Evolutionary conservation across 306 rosid genomes (phyloP), one percentile per base, ranked within the genome.

Genomic region (Benincasa hispida): DNA sequence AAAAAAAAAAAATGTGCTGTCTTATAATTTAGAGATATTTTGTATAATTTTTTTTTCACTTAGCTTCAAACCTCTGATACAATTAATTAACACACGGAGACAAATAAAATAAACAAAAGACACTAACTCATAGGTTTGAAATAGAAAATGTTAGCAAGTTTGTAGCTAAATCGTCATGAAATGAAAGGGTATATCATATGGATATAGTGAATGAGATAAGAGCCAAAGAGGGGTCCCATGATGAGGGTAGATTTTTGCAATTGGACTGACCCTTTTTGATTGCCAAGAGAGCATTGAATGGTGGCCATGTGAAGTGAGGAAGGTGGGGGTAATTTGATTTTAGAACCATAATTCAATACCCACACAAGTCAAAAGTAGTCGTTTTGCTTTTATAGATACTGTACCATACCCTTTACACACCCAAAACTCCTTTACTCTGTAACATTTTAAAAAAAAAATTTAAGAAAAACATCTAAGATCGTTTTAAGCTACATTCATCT

Each of bases 271-370:
- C 18, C 22, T 2, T 22, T 67, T 35, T 65, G 50, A 19, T 35
- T 39, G 55, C 55, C 74, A 42, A 68, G 12, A 42, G 74, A 37
- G 75, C 75, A 69, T 69, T 45, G 56, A 69, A 45, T 66, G 73
- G 53, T 7, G 13, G 75, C 56, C 75, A 69, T 42, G 75, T 42
- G 75, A 42, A 24, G 19, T 42, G 47, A 18, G 24, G 55, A 68
- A 12, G 35, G 74, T 68, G 74, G 28, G 34, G 73, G 15, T 60
- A 61, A 15, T 63, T 63, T 34, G 4, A 35, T 61, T 14, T 61
- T 19, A 19, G 25, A 63, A 63, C 14, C 72, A 34, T 10, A 63
- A 63, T 19, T 61, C 58, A 53, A 19, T 53, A 53, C 62, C 25
- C 48, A 32, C 48, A 63, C 72, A 35, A 32, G 72, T 63, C 72